Percentiles rank a stretch among this genome's conserved stretches.
Evolutionary conservation across 345 rosid genomes (phyloP).

Genomic region (Cardamine resedifolia): DNA sequence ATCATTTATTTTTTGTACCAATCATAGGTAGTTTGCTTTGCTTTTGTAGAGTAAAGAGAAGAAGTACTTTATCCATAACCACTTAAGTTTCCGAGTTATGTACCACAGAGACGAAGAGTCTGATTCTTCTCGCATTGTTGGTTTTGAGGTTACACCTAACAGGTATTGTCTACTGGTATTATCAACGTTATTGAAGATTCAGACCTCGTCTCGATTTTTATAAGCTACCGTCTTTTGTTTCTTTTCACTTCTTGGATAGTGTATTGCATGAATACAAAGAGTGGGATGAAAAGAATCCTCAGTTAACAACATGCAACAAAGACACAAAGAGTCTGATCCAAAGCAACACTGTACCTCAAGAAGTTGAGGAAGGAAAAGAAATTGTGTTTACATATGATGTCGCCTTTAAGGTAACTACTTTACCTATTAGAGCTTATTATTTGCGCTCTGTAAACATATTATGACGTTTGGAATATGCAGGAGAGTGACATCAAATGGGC

Average conservation of each 20-base stretch:
- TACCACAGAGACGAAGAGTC: slow-evolving; percentile 75
- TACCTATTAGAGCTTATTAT: not conserved
- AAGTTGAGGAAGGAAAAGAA: slow-evolving; percentile 64
- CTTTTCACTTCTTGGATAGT: slow-evolving; percentile 41
- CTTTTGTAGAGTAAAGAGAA: slow-evolving; percentile 80
- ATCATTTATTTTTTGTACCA: not conserved
- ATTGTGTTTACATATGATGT: slow-evolving; percentile 92
- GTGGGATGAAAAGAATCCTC: slow-evolving; percentile 82
- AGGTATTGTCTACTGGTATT: slow-evolving; percentile 47
- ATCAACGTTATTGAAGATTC: not conserved
- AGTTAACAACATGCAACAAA: slow-evolving; percentile 83
- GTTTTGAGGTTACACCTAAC: slow-evolving; percentile 89
- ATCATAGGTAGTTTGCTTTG: slow-evolving; percentile 18
- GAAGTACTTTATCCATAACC: slow-evolving; percentile 87
- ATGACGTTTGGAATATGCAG: slow-evolving; percentile 37
- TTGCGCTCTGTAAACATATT: not conserved
- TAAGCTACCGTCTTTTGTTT: not conserved
- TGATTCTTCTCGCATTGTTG: slow-evolving; percentile 90
- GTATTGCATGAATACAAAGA: slow-evolving; percentile 89
- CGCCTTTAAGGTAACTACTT: slow-evolving; percentile 63
- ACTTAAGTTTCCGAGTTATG: slow-evolving; percentile 90
- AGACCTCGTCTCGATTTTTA: not conserved
- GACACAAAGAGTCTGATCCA: slow-evolving; percentile 79
- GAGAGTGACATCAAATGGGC: slow-evolving; percentile 98
- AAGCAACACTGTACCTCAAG: slow-evolving; percentile 83